These are phyloP conservation scores for Lentinula raphanica DNA, from an alignment of 768 basidiomycete genomes.

Conservation along the genomic window DNA sequence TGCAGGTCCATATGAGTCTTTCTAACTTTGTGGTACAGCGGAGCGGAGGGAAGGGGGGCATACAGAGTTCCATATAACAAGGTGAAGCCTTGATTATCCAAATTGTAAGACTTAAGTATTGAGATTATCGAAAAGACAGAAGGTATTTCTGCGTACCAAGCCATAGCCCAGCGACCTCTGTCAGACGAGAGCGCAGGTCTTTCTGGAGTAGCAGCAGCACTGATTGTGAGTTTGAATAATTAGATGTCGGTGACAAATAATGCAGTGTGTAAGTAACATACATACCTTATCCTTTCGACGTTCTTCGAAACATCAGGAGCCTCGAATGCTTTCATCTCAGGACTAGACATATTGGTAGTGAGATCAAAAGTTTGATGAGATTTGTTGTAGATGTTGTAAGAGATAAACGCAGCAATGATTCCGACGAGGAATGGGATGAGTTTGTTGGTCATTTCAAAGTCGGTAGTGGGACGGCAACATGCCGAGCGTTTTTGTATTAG, in stretches of 20 bases:
- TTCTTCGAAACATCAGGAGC: constrained; percentile 1
- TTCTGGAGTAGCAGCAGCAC: background rate
- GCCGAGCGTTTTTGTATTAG: too few relatives aligned
- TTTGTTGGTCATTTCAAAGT: constrained; percentile 1
- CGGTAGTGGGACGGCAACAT: too few relatives aligned
- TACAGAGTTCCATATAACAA: constrained; percentile 12
- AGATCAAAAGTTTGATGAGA: background rate
- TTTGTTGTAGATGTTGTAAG: constrained; percentile 4
- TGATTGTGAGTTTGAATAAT: too few relatives aligned
- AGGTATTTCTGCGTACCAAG: constrained; percentile 1
- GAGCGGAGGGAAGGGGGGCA: background rate
- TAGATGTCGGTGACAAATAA: too few relatives aligned
- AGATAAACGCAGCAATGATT: background rate
- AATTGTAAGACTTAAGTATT: background rate
- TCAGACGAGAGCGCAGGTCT: constrained; percentile 6
- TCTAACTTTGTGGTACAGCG: background rate
- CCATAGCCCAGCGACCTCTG: constrained; percentile 11
- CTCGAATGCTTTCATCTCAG: constrained; percentile 8
- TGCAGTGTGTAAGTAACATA: too few relatives aligned
- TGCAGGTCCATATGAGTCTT: too few relatives aligned
- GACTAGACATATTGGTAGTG: background rate
- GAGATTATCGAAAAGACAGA: background rate
- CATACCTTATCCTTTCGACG: constrained; percentile 6
- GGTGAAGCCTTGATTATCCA: constrained; percentile 8
- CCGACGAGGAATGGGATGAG: background rate